A percentile compares a stretch with the other conserved stretches of the same genome.
Conservation (phyloP, 441 rosid genomes). For the Adansonia rubrostipa region DNA sequence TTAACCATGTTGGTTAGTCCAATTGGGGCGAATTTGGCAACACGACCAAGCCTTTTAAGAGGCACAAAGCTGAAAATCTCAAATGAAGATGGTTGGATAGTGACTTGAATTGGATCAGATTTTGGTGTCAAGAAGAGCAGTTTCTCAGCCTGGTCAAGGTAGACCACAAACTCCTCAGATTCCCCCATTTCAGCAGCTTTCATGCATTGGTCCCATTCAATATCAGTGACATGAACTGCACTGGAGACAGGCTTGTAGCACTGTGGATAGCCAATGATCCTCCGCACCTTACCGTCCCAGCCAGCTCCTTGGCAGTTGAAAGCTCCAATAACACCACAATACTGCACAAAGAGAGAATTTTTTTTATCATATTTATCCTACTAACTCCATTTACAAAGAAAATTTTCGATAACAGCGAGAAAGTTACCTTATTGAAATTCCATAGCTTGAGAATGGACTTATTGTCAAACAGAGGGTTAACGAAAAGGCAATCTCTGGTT, state of each 20-base stretch:
- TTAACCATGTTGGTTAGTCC: slow-evolving; percentile 76
- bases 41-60: slow-evolving; percentile 43
- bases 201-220: slow-evolving; percentile 73
- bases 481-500: slow-evolving; percentile 76
- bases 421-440: slow-evolving; percentile 73
- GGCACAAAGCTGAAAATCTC: slow-evolving; percentile 77
- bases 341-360: slow-evolving; percentile 37
- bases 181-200: slow-evolving; percentile 40
- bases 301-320: slow-evolving; percentile 92
- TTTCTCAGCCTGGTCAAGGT: slow-evolving; percentile 54
- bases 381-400: not conserved
- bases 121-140: slow-evolving; percentile 37
- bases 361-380: not conserved
- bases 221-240: slow-evolving; percentile 57
- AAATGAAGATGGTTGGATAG: slow-evolving; percentile 64
- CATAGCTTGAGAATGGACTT: slow-evolving; percentile 71
- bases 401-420: no score
- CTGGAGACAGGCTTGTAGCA: slow-evolving; percentile 58
- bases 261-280: slow-evolving; percentile 56
- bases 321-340: slow-evolving; percentile 78
- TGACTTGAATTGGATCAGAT: slow-evolving; percentile 51
- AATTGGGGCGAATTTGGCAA: slow-evolving; percentile 54
- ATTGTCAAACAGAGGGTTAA: slow-evolving; percentile 63
- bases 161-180: slow-evolving; percentile 49
- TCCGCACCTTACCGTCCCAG: slow-evolving; percentile 61